Conservation (phyloP, 257 asterid genomes). For the Fraxinus quadrangulata region DNA sequence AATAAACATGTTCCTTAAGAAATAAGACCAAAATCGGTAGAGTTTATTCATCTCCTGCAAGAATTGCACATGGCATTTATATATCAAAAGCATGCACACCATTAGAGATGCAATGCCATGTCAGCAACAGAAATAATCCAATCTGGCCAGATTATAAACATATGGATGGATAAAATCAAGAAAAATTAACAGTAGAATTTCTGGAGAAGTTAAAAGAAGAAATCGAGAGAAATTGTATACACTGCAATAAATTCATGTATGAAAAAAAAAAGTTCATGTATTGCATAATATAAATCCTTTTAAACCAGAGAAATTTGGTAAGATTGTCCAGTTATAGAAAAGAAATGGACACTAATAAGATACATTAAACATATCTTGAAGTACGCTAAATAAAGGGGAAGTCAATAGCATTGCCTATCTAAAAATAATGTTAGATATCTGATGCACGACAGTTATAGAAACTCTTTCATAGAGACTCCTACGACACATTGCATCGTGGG, state of each 20-base stretch:
- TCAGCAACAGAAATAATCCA: constrained; percentile 10
- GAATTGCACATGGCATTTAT: constrained; percentile 11
- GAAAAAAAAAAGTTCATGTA: background rate
- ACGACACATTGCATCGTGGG: background rate
- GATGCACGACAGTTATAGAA: background rate
- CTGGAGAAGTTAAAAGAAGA: constrained; percentile 6
- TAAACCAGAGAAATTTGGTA: background rate
- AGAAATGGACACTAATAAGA: background rate
- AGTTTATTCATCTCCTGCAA: constrained; percentile 97
- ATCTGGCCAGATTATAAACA: constrained; percentile 11
- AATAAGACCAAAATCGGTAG: constrained; percentile 89
- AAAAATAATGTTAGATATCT: background rate
- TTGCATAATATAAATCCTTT: background rate
- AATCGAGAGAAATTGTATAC: background rate
- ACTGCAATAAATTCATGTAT: background rate
- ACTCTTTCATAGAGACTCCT: background rate
- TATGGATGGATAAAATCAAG: background rate
- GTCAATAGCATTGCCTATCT: constrained; percentile 15
- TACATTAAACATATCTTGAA: background rate
- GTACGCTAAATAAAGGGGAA: background rate
- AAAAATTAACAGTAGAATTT: background rate
- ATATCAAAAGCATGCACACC: constrained; percentile 25
- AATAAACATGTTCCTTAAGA: constrained; percentile 66
- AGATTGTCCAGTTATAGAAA: background rate
- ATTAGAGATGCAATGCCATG: constrained; percentile 1